Conservation (phyloP, 164 flowering plant species). For the Tetracentron sinense region DNA sequence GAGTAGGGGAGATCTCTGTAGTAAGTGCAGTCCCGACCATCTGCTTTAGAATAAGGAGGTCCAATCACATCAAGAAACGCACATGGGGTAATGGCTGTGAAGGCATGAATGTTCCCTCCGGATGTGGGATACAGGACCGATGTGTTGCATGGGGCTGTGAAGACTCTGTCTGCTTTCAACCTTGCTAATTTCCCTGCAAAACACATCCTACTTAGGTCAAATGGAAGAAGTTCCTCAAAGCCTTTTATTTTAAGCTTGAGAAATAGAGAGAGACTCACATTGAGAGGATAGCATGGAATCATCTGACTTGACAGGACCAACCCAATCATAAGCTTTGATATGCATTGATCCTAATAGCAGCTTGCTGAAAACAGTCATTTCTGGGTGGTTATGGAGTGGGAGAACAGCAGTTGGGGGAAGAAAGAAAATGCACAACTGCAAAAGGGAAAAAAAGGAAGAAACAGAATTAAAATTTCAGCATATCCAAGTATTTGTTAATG, state of each 20-base stretch:
- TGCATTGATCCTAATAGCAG: slow-evolving; percentile 80
- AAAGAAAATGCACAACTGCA: slow-evolving; percentile 78
- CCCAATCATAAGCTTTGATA: slow-evolving; percentile 83
- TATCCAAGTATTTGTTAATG: neutral
- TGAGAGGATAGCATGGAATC: slow-evolving; percentile 19
- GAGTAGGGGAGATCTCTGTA: slow-evolving; percentile 48
- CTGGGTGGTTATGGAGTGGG: slow-evolving; percentile 94
- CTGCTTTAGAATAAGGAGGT: slow-evolving; percentile 75
- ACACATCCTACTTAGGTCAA: neutral
- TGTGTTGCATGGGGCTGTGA: slow-evolving; percentile 70
- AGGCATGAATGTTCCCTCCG: slow-evolving; percentile 90
- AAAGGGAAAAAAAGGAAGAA: slow-evolving; percentile 2
- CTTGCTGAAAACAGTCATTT: slow-evolving; percentile 90
- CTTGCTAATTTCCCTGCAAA: slow-evolving; percentile 66
- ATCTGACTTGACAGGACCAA: slow-evolving; percentile 23
- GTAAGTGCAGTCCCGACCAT: slow-evolving; percentile 72
- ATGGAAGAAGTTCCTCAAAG: neutral
- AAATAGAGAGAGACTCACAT: too few relatives aligned
- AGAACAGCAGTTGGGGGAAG: slow-evolving; percentile 68
- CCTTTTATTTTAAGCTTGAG: neutral
- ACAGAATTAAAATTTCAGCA: neutral
- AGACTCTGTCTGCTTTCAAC: slow-evolving; percentile 43
- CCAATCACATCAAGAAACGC: slow-evolving; percentile 87
- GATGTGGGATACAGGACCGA: slow-evolving; percentile 76
- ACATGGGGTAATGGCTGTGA: slow-evolving; percentile 79